Evolutionary conservation across 2,329 filamentous ascomycete species (phyloP).

Genomic region (Nemania sp.): DNA sequence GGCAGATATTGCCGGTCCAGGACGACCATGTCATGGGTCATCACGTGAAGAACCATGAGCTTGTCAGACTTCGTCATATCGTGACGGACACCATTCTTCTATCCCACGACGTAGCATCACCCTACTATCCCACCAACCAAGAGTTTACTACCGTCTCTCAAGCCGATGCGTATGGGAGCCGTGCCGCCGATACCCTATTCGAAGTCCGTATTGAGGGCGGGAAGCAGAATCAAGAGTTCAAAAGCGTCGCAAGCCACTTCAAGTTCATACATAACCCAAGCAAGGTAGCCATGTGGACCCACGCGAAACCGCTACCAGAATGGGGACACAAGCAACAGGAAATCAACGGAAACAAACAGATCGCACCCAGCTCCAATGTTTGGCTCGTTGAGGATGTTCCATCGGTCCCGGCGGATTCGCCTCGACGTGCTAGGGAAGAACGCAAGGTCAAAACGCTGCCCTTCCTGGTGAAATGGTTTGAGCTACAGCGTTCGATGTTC

Average conservation of each 20-base stretch:
- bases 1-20: constrained; percentile 81
- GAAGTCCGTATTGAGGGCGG: constrained; percentile 88
- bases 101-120: constrained; percentile 95
- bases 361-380: constrained; percentile 85
- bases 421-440: constrained; percentile 74
- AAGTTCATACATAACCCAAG: constrained; percentile 93
- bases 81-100: constrained; percentile 85
- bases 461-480: constrained; percentile 93
- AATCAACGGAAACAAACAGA: constrained; percentile 99
- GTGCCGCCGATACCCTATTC: constrained; percentile 88
- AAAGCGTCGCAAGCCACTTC: constrained; percentile 89
- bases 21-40: constrained; percentile 63
- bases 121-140: constrained; percentile 95
- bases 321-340: constrained; percentile 98
- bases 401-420: constrained; percentile 72
- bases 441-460: constrained; percentile 81
- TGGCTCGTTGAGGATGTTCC: constrained; percentile 93
- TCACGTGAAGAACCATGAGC: constrained; percentile 78
- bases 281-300: constrained; percentile 99
- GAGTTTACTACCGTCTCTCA: constrained; percentile 86
- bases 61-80: constrained; percentile 84
- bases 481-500: constrained; percentile 98
- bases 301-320: constrained; percentile 90
- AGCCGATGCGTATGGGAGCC: constrained; percentile 73
- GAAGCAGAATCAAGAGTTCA: constrained; percentile 82